Percentiles rank a stretch among this genome's conserved stretches.
Conservation (phyloP, 2,329 filamentous ascomycete genomes). For the Xylariomycetidae sp. region DNA sequence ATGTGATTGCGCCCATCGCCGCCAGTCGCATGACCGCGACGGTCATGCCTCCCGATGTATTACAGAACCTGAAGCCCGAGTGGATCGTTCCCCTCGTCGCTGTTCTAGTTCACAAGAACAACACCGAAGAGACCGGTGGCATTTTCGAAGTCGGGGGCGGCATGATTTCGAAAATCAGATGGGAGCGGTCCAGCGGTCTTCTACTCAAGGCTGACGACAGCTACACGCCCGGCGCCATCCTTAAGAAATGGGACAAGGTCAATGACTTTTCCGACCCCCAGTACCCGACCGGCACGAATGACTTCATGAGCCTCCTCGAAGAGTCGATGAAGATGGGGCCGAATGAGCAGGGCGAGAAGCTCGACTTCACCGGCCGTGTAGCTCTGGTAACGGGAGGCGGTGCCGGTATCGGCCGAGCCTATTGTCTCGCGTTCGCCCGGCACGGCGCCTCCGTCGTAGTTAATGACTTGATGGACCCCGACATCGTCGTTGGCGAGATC, state of each 20-base stretch:
- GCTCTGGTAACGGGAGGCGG: constrained; percentile 85
- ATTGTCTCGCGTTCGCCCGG: constrained; percentile 84
- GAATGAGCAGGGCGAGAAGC: constrained; percentile 66
- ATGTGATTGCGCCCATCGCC: constrained; percentile 92
- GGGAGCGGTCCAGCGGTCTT: constrained; percentile 88
- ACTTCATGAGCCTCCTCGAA: constrained; percentile 84
- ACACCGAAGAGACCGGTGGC: constrained; percentile 74
- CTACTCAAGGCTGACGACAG: constrained; percentile 83
- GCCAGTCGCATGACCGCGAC: constrained; percentile 95
- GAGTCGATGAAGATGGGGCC: constrained; percentile 73
- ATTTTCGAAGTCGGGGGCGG: constrained; percentile 95
- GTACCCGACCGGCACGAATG: constrained; percentile 78
- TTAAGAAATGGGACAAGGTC: constrained; percentile 86
- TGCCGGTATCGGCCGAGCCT: constrained; percentile 85
- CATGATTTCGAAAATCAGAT: constrained; percentile 86
- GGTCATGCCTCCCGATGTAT: constrained; percentile 88
- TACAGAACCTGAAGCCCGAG: constrained; percentile 81
- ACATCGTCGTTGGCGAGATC: constrained; percentile 88
- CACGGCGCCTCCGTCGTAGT: constrained; percentile 82
- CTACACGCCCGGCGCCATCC: constrained; percentile 81
- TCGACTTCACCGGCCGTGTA: constrained; percentile 80
- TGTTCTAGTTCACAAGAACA: constrained; percentile 79
- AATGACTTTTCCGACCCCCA: constrained; percentile 80
- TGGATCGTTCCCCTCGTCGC: constrained; percentile 95
- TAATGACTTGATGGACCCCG: constrained; percentile 92